Evolutionary conservation across 805 yeast genomes (phyloP).

Genomic region (Metschnikowia drakensbergensis): DNA sequence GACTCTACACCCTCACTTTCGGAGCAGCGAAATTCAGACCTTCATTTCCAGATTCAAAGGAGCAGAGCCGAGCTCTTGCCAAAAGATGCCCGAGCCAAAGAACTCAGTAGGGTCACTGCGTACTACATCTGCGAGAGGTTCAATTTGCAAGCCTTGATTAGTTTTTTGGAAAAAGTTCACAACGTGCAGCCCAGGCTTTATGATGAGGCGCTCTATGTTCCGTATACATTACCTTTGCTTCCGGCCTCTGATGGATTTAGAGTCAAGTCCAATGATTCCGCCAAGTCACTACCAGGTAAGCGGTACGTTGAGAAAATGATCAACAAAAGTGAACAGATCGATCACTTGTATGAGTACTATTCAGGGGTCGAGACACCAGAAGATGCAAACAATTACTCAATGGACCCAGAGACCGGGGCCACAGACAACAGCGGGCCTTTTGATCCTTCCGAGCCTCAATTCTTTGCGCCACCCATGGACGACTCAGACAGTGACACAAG

Average conservation of each 20-base stretch:
- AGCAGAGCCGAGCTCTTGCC: slow-evolving; percentile 56
- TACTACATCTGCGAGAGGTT: slow-evolving; percentile 85
- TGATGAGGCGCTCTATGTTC: slow-evolving; percentile 91
- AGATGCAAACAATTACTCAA: slow-evolving; percentile 46
- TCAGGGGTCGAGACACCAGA: slow-evolving; percentile 71
- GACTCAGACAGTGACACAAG: slow-evolving; percentile 18
- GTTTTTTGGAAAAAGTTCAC: slow-evolving; percentile 66
- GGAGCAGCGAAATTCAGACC: slow-evolving; percentile 15
- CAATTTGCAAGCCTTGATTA: slow-evolving; percentile 56
- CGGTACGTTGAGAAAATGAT: slow-evolving; percentile 70
- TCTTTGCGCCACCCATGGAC: slow-evolving; percentile 50
- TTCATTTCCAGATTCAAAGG: slow-evolving; percentile 32
- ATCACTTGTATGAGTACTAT: slow-evolving; percentile 88
- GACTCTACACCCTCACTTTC: slow-evolving; percentile 7
- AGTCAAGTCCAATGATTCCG: slow-evolving; percentile 63
- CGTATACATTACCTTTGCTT: slow-evolving; percentile 78
- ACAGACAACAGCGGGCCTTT: slow-evolving; percentile 53
- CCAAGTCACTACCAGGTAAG: slow-evolving; percentile 39
- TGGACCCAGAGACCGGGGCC: slow-evolving; percentile 43
- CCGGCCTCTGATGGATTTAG: slow-evolving; percentile 81
- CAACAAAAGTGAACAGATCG: slow-evolving; percentile 77
- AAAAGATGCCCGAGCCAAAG: slow-evolving; percentile 56
- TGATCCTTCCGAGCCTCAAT: slow-evolving; percentile 92
- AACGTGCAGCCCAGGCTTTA: slow-evolving; percentile 82
- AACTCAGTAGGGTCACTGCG: slow-evolving; percentile 83